Evolutionary conservation across 805 yeast genomes (phyloP), one percentile per base, ranked within the genome.

Genomic region (Hemisphaericaspora nanyangensis): DNA sequence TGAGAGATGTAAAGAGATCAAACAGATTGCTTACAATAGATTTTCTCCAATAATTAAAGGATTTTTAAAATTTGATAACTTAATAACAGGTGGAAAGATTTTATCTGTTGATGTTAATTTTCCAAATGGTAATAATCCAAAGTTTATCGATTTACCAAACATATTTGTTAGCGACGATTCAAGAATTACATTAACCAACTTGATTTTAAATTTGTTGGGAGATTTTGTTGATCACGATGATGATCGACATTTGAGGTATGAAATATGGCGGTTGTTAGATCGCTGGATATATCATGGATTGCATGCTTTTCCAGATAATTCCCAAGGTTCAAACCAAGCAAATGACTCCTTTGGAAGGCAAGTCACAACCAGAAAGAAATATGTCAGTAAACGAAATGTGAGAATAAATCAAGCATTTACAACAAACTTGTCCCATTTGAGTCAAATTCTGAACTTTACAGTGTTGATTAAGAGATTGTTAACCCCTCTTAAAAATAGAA

Each of bases 211-310:
- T 31, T 79, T 82, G 0, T 56, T 89, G 31, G 48, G 54, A 7
- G 58, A 52, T 60, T 68, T 88, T 33, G 80, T 81, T 5, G 72
- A 74, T 12, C 61, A 63, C n/a, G 56, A 53, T 20, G 47, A 52
- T 2, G 51, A 54, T 17, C 43, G 52, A 10, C 45, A 45, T 5
- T 43, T 72, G 19, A 72, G 80, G 46, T 53, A 60, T 17, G 65
- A 63, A 30, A 68, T 85, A 12, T 89, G 96, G 96, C 60, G 60
- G n/a, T 60, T 73, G 6, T 44, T 88, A 6, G 96, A 89, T 50
- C 57, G 68, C 3, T 82, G 95, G 85, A 61, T 86, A 6, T 83
- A 81, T 47, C 69, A 65, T 20, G 44, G 47, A 5, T 43, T 45
- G 17, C 35, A 43, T 29, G 46, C 39, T 27, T 24, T 26, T 11